Evolutionary conservation across 139 green algal genomes (phyloP), one percentile per base, ranked within the genome.

Genomic region (Picochlorum sp.): DNA sequence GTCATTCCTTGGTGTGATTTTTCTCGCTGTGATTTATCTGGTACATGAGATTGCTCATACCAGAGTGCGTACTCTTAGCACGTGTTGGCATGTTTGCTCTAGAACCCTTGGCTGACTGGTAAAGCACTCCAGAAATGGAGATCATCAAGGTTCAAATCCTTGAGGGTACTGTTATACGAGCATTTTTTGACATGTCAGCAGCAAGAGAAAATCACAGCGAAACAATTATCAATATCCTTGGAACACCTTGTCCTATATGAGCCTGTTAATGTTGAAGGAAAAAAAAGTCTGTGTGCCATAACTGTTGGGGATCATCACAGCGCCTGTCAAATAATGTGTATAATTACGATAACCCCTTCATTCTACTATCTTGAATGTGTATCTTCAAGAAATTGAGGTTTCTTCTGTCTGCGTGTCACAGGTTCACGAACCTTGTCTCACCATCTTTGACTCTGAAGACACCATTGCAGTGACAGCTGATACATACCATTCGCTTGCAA

Each of bases 391-490:
- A 45, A 54, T 45, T 61, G 54, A n/a, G 28, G 16, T 41, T 18
- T 64, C 18, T 89, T 30, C 28, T 30, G 28, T 30, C 28, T 30
- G 28, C 28, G 28, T 30, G 28, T 30, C 28, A 18, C 86, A 96
- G 83, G 37, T 96, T 16, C 85, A 93, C 62, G 89, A 96, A 83
- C 89, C 89, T 2, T 65, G 75, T 18, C 79, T 96, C 37, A 70
- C 72, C 37, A 78, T 74, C 16, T 57, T 62, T 21, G 32, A 54
- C 3, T 81, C 72, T 1, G 71, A 58, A 0, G 41, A 10, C 1
- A 62, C 84, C 16, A 28, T 66, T 57, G 69, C 21, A 3, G 78
- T 71, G 34, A 83, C 81, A n/a, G 49, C 78, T 32, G 44, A 51
- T 6, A 79, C 71, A 20, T 95, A 88, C 67, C 37, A 13, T 13